Evolutionary conservation across 73 alveolate genomes (phyloP).

Genomic region (Paramecium tetraurelia): DNA sequence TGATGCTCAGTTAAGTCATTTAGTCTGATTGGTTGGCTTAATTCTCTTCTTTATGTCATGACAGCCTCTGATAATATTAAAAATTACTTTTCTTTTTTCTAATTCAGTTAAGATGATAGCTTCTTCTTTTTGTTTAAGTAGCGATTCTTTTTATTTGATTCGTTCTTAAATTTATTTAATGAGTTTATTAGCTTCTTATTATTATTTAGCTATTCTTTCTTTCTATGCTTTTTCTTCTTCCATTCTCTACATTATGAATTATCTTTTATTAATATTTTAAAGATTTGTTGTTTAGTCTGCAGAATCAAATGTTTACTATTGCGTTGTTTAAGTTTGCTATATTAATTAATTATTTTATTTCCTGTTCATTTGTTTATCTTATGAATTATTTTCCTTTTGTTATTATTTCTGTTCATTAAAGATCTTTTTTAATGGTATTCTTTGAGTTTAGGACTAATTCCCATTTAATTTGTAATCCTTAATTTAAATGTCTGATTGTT

Average conservation of each 20-base stretch:
- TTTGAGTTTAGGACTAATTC: no score
- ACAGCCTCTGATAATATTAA: neutral
- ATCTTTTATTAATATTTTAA: neutral
- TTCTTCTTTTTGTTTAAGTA: slow-evolving; percentile 5
- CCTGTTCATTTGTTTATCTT: neutral
- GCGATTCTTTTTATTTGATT: neutral
- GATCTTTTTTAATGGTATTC: no score
- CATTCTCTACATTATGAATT: neutral
- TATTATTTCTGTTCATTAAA: neutral
- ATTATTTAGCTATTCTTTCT: neutral
- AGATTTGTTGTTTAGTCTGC: neutral
- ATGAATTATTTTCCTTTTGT: neutral
- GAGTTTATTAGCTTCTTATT: neutral
- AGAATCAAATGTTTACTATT: neutral
- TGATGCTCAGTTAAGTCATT: slow-evolving; percentile 38
- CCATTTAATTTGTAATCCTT: no score
- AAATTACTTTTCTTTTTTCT: slow-evolving; percentile 42
- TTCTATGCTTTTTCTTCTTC: neutral
- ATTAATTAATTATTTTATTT: neutral
- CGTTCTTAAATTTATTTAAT: neutral
- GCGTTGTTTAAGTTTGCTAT: neutral
- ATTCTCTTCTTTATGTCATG: slow-evolving; percentile 45
- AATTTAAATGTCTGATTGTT: no score
- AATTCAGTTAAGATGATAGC: slow-evolving; percentile 2
- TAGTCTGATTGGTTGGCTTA: slow-evolving; percentile 38